phyloP scores from a whole-genome alignment of 306 rosid species.

The Vigna nakashimae region DNA sequence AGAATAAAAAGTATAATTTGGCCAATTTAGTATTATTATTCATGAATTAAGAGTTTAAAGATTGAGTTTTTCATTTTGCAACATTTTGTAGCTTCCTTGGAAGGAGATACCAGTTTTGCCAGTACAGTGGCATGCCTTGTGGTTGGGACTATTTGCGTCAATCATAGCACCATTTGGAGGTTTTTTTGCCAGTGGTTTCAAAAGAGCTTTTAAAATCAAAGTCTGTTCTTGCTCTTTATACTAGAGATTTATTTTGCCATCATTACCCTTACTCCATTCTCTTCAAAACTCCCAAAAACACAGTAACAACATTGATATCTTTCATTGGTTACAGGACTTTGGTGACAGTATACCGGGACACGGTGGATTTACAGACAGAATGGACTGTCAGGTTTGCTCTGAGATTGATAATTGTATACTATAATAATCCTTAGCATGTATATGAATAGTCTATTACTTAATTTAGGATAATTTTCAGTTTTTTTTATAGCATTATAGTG shows the following conservation, averaged over 20 bases:
- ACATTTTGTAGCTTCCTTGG: slow-evolving; percentile 66
- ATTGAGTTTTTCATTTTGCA: slow-evolving; percentile 22
- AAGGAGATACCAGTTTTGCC: slow-evolving; percentile 77
- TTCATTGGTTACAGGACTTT: slow-evolving; percentile 73
- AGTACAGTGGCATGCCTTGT: slow-evolving; percentile 95
- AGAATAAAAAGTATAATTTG: too few relatives aligned
- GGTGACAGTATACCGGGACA: slow-evolving; percentile 98
- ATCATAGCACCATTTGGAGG: slow-evolving; percentile 99
- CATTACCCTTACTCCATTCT: slow-evolving; percentile 2
- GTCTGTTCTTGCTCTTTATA: slow-evolving; percentile 48
- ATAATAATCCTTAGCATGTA: slow-evolving; percentile 8
- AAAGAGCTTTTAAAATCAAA: slow-evolving; percentile 97
- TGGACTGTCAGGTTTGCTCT: slow-evolving; percentile 92
- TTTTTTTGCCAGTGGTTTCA: slow-evolving; percentile 97
- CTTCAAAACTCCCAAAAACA: slow-evolving; percentile 34
- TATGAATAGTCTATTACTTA: slow-evolving; percentile 3
- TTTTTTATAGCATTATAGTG: background rate
- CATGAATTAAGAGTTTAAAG: slow-evolving; percentile 22
- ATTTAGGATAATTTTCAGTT: background rate
- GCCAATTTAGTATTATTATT: background rate
- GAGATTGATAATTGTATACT: slow-evolving; percentile 10
- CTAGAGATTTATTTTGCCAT: slow-evolving; percentile 16
- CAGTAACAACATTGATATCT: slow-evolving; percentile 21
- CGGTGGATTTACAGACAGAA: slow-evolving; percentile 99
- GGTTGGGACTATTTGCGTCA: slow-evolving; percentile 91